Evolutionary conservation across 2,329 filamentous ascomycete species (phyloP).

Genomic region (Fusarium sterilihyphosum): DNA sequence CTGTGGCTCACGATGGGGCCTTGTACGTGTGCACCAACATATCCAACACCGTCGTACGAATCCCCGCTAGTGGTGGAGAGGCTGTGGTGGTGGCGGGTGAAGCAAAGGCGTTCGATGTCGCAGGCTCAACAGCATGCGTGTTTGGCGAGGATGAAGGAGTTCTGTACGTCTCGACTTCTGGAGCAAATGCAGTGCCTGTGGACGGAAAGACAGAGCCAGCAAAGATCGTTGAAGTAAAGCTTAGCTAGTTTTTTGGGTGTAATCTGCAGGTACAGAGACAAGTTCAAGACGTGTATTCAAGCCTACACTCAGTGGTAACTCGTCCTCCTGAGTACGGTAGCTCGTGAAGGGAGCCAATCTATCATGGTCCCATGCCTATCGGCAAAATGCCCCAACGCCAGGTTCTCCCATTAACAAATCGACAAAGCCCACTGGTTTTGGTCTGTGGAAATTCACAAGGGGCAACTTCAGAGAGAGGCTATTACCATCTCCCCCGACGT

Average conservation of each 20-base stretch:
- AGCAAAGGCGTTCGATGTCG: conserved; percentile 4
- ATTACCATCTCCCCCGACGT: conserved; percentile 41
- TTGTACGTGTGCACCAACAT: conserved; percentile 35
- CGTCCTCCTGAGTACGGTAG: neutral
- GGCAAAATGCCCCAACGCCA: conserved; percentile 41
- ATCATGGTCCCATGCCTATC: conserved; percentile 36
- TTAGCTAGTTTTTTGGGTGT: neutral
- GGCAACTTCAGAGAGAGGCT: no score
- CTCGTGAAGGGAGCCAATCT: conserved; percentile 30
- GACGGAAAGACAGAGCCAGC: conserved; percentile 36
- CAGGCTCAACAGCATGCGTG: conserved; percentile 30
- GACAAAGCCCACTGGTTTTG: conserved; percentile 23
- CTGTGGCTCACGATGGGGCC: conserved; percentile 27
- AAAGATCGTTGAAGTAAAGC: conserved; percentile 27
- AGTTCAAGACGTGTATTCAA: conserved; percentile 7
- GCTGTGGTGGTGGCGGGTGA: conserved; percentile 10
- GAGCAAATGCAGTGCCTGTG: conserved; percentile 20
- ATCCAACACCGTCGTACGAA: conserved; percentile 28
- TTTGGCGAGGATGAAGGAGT: conserved; percentile 10
- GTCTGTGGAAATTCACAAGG: neutral
- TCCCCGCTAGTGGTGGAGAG: neutral
- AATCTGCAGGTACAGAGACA: neutral
- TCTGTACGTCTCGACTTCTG: conserved; percentile 30
- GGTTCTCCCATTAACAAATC: conserved; percentile 38
- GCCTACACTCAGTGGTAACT: conserved; percentile 1